These are phyloP conservation scores for Fusarium napiforme DNA, from an alignment of 2,329 filamentous ascomycete species.

Conservation along the genomic window DNA sequence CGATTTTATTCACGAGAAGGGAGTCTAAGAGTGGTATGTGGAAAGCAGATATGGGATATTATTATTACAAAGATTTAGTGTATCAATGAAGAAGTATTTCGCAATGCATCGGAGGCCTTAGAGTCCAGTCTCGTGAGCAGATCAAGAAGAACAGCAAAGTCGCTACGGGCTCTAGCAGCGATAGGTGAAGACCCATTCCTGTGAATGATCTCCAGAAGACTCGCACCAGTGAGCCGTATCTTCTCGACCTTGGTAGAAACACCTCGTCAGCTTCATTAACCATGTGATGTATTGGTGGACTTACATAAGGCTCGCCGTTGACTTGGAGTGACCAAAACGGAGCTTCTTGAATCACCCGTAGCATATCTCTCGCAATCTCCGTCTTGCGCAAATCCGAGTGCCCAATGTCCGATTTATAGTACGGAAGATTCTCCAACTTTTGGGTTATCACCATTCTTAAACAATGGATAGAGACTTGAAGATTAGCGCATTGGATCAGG, in stretches of 20 bases:
- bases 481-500: conserved; percentile 54
- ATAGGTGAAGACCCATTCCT: conserved; percentile 52
- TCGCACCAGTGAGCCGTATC: conserved; percentile 53
- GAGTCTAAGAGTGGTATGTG: neutral
- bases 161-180: conserved; percentile 50
- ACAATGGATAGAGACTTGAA: conserved; percentile 55
- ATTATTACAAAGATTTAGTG: neutral
- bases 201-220: conserved; percentile 53
- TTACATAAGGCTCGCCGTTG: conserved; percentile 54
- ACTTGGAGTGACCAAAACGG: conserved; percentile 56
- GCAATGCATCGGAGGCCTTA: conserved; percentile 55
- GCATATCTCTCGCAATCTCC: conserved; percentile 57
- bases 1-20: conserved; percentile 29
- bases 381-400: conserved; percentile 52
- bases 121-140: conserved; percentile 55
- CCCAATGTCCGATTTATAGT: conserved; percentile 46
- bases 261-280: neutral
- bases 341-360: conserved; percentile 53
- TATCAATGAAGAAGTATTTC: conserved; percentile 42
- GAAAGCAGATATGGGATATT: accelerated
- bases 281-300: neutral
- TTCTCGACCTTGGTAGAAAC: conserved; percentile 50
- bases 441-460: conserved; percentile 54
- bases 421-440: conserved; percentile 49
- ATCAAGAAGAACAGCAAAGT: conserved; percentile 55